Percentiles rank a stretch among this genome's conserved stretches.
Evolutionary conservation across 2,329 filamentous ascomycete genomes (phyloP).

Genomic region (Beauveria medogensis): DNA sequence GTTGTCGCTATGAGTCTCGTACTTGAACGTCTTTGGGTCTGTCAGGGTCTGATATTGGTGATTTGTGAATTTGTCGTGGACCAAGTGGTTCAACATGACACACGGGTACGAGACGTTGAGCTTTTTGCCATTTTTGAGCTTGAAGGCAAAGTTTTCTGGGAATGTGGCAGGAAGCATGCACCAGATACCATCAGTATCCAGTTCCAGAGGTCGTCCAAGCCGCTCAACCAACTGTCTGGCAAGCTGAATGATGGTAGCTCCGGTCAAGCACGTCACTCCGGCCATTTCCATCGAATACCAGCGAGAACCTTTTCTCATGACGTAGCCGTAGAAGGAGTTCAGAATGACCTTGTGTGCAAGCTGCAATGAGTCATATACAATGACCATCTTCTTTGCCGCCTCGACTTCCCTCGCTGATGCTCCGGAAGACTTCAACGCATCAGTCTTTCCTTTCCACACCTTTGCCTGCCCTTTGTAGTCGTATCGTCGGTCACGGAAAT

Average conservation of each 20-base stretch:
- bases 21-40: slow-evolving; percentile 73
- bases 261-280: slow-evolving; percentile 93
- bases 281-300: slow-evolving; percentile 99
- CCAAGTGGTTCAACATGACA: slow-evolving; percentile 97
- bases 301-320: slow-evolving; percentile 96
- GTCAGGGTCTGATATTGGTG: slow-evolving; percentile 90
- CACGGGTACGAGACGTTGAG: slow-evolving; percentile 94
- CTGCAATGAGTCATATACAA: slow-evolving; percentile 91
- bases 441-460: slow-evolving; percentile 96
- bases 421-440: slow-evolving; percentile 73
- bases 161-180: slow-evolving; percentile 96
- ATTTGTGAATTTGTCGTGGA: slow-evolving; percentile 92
- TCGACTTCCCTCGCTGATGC: slow-evolving; percentile 73
- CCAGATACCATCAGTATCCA: slow-evolving; percentile 99
- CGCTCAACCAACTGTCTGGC: slow-evolving; percentile 88
- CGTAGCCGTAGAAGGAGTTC: slow-evolving; percentile 98
- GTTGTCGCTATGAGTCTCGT: slow-evolving; percentile 96
- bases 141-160: slow-evolving; percentile 93
- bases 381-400: slow-evolving; percentile 96
- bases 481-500: slow-evolving; percentile 94
- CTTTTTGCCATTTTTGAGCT: slow-evolving; percentile 92
- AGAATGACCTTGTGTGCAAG: slow-evolving; percentile 97
- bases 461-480: slow-evolving; percentile 98
- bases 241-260: slow-evolving; percentile 94
- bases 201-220: slow-evolving; percentile 82